These are phyloP conservation scores for Eudorina sp. DNA, from an alignment of 139 green algal genomes.

Conservation along the genomic window DNA sequence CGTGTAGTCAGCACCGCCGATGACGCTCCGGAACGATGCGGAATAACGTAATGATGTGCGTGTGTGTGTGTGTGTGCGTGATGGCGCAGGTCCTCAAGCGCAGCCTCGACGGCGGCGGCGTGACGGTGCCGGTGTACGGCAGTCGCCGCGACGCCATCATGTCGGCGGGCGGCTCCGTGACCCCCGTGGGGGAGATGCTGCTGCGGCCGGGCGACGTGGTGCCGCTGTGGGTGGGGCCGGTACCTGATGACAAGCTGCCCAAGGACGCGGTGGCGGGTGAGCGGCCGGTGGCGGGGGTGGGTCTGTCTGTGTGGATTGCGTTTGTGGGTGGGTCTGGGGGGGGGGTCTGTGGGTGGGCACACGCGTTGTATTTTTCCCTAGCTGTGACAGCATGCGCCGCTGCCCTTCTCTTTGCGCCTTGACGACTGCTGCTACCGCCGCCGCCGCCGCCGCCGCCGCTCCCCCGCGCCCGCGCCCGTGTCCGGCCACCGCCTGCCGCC, in stretches of 20 bases:
- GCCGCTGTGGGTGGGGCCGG: slow-evolving; percentile 77
- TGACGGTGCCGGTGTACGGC: slow-evolving; percentile 77
- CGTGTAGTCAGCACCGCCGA: no score
- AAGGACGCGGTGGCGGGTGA: slow-evolving; percentile 81
- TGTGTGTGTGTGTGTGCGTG: slow-evolving; percentile 23
- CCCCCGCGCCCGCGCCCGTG: neutral
- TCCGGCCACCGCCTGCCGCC: neutral
- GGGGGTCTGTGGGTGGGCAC: neutral
- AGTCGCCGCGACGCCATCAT: slow-evolving; percentile 62
- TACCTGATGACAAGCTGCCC: slow-evolving; percentile 85
- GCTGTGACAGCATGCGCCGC: no score
- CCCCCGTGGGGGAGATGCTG: slow-evolving; percentile 20
- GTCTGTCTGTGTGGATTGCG: no score
- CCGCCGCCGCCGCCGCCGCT: neutral
- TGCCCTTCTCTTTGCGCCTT: neutral
- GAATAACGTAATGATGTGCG: no score
- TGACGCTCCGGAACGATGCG: no score
- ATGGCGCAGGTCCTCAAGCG: slow-evolving; percentile 61
- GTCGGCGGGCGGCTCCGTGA: slow-evolving; percentile 35
- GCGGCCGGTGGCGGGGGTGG: neutral
- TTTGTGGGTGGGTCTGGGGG: neutral
- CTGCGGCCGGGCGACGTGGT: slow-evolving; percentile 31
- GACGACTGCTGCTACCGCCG: neutral
- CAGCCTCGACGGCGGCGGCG: slow-evolving; percentile 63
- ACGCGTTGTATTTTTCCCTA: neutral